Evolutionary conservation across 768 basidiomycete genomes (phyloP), one percentile per base, ranked within the genome.

Genomic region (Suillus weaverae): DNA sequence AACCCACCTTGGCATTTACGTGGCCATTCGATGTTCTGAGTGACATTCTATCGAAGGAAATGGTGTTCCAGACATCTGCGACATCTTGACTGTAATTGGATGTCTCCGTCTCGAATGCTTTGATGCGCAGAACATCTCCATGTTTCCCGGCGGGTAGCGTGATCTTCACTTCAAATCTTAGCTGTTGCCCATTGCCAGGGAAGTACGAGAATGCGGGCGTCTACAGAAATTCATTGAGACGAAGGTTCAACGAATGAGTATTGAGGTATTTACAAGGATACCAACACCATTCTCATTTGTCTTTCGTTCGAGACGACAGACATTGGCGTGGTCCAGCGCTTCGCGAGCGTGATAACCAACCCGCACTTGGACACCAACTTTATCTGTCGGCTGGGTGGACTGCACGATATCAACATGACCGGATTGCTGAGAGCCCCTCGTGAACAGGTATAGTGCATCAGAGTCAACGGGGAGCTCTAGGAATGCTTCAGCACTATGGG

Each of bases 71-170:
- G 18, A 85, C 70, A 13, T 79, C 70, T 18, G 68, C 74, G 4
- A 87, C 61, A 13, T 66, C 64, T 26, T 85, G 81, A 41, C 53
- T 61, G 50, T 80, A 83, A 64, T 79, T 78, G 16, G 75, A 76
- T 41, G 84, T 62, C 41, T 77, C 71, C 5, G 84, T 85, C 63
- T 79, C 76, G 33, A 87, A 77, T 5, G 69, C 70, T 60, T 81
- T 79, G 67, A 88, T 77, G 3, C 67, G 61, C 6, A 78, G 68
- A 32, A 74, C 69, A 9, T 56, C 50, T 22, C 67, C 55, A 16
- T 68, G 60, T 5, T 60, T 67, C 8, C 71, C 70, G 18, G 70
- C 71, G 9, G 83, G 85, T 3, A 85, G 71, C 53, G 71, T 74
- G 16, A 82, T 67, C 20, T 71, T 76, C 16, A 80, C 71, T 7